phyloP scores from a whole-genome alignment of 164 flowering plant genomes.

The Taxillus chinensis region DNA sequence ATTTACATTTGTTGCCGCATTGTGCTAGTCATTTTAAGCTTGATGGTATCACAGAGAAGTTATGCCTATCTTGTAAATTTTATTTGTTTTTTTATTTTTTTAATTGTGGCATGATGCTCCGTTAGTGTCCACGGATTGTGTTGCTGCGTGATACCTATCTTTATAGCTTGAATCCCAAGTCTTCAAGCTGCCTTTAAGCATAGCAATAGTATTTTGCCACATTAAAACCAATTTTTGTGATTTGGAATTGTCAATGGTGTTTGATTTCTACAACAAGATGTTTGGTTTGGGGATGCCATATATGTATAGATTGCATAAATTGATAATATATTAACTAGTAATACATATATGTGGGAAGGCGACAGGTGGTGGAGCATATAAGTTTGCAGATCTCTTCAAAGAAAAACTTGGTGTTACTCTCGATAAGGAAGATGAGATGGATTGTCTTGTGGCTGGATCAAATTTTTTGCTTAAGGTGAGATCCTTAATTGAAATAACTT shows the following conservation, averaged over 20 bases:
- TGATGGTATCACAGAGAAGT: no score
- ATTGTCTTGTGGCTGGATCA: constrained; percentile 71
- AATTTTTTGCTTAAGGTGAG: constrained; percentile 79
- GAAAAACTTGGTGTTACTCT: constrained; percentile 59
- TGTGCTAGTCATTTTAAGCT: no score
- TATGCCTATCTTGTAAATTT: no score
- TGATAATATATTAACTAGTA: constrained; percentile 5
- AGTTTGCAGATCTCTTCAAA: constrained; percentile 54
- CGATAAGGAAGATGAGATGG: constrained; percentile 84
- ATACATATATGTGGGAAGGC: constrained; percentile 33
- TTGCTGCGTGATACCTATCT: neutral
- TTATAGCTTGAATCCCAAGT: neutral
- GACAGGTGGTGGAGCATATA: constrained; percentile 79
- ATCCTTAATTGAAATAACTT: constrained; percentile 1
- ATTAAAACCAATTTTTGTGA: neutral
- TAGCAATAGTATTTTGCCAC: neutral
- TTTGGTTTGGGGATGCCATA: neutral
- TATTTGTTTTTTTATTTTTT: no score
- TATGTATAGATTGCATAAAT: neutral
- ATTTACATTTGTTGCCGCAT: no score
- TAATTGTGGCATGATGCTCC: no score
- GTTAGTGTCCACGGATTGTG: neutral
- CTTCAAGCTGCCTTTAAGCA: neutral
- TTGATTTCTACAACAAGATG: no score
- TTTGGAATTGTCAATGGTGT: no score